Evolutionary conservation across 2,329 filamentous ascomycete genomes (phyloP), one percentile per base, ranked within the genome.

Genomic region (Cladosporium phlei): DNA sequence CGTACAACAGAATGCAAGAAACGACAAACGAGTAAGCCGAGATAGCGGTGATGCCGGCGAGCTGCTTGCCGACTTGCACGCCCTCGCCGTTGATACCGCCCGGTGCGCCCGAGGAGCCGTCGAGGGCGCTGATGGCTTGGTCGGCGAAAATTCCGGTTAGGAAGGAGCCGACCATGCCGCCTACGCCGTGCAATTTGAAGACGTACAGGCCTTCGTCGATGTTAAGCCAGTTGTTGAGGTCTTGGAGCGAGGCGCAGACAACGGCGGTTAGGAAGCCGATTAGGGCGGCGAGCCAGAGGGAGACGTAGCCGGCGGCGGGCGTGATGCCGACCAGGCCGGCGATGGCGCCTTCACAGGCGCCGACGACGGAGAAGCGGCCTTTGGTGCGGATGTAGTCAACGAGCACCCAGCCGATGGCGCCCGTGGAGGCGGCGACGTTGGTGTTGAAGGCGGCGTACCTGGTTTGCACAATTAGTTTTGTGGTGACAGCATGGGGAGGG

Each of bases 311-410:
- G 10, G 75, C 75, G 11, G 74, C 76, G 10, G 76, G 76, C 0
- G 76, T 79, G 57, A 79, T 78, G n/a, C 76, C 76, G n/a, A 80
- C 76, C 1, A 80, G 71, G 27, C 77, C 77, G 34, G 76, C 75
- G 52, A 80, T 79, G 20, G 74, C 76, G 30, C 77, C 77, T 47
- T 76, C 74, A 55, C 77, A 80, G 9, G 75, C 74, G 34, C 77
- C 76, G 1, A 79, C 74, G 6, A 78, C 69, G 11, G 72, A 75
- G 60, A 79, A 78, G 42, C 71, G 73, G 6, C 76, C 73, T 49
- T 69, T 69, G 54, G 71, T 68, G 46, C 70, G 67, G 55, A 78
- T 68, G 58, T 69, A 75, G 59, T 79, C 76, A 20, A 79, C 71
- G 2, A 73, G 21, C 2, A 74, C 68, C 75, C 75, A 78, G 27